These are phyloP conservation scores for Persicaria maculosa DNA, from an alignment of 148 eudicot genomes.

Conservation along the genomic window DNA sequence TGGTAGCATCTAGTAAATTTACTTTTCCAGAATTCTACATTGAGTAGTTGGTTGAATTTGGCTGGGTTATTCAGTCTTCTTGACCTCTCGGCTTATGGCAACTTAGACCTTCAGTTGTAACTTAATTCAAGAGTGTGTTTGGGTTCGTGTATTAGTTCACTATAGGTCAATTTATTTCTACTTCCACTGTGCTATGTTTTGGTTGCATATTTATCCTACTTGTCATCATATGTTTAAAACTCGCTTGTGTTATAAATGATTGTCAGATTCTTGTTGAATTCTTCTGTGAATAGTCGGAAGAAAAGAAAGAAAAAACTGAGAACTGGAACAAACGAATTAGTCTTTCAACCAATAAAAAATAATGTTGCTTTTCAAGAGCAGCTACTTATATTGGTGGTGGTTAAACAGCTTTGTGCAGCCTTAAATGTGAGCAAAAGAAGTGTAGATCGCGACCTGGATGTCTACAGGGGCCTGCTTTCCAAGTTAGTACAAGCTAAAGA, in stretches of 20 bases:
- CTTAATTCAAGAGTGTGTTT: background rate
- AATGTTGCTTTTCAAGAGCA: background rate
- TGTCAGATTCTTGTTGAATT: background rate
- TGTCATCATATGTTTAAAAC: background rate
- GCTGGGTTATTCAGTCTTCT: background rate
- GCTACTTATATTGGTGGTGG: background rate
- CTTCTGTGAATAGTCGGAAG: background rate
- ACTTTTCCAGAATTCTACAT: background rate
- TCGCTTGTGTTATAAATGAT: background rate
- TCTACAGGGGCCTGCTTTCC: conserved; percentile 82
- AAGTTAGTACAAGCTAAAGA: conserved; percentile 97
- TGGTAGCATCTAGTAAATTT: background rate
- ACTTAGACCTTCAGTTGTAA: background rate
- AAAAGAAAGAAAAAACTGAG: background rate
- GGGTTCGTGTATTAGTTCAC: background rate
- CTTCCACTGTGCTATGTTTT: background rate
- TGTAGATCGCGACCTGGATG: conserved; percentile 96
- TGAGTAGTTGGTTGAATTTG: background rate
- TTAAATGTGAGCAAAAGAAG: conserved; percentile 80
- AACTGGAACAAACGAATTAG: too few relatives aligned
- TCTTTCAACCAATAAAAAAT: background rate
- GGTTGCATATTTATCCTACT: background rate
- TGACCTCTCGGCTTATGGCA: background rate
- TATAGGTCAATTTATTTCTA: background rate
- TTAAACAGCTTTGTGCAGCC: conserved; percentile 66